Conservation (phyloP, 1,284 basidiomycete species). For the Takashimella tepidaria region DNA sequence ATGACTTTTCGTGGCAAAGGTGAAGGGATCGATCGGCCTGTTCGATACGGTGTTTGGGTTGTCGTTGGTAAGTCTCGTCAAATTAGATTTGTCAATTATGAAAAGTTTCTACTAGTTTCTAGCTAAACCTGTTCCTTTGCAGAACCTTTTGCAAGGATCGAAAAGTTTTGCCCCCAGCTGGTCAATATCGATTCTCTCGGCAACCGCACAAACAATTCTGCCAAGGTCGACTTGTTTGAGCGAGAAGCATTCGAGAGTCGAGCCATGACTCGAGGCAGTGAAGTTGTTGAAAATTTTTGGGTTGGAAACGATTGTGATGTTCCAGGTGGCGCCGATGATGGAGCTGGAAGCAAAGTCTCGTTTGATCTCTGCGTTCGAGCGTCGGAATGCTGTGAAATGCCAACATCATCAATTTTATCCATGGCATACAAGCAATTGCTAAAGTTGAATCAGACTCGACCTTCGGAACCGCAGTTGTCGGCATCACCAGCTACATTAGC, state of each 20-base stretch:
- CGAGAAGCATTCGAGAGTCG: conserved; percentile 41
- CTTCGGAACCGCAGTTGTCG: conserved; percentile 20
- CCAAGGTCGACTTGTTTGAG: conserved; percentile 51
- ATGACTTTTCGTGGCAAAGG: conserved; percentile 16
- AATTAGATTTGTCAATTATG: no score
- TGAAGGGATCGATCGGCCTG: conserved; percentile 47
- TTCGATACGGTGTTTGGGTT: conserved; percentile 81
- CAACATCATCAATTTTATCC: conserved; percentile 20
- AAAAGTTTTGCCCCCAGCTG: conserved; percentile 51
- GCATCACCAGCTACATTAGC: conserved; percentile 42
- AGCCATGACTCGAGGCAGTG: conserved; percentile 64
- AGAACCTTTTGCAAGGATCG: conserved; percentile 56
- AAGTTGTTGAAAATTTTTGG: conserved; percentile 62
- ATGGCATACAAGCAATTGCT: conserved; percentile 26
- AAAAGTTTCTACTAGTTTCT: no score
- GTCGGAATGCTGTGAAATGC: conserved; percentile 47
- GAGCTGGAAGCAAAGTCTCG: conserved; percentile 26
- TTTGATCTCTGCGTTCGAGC: conserved; percentile 46
- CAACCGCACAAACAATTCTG: conserved; percentile 37
- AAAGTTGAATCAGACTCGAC: conserved; percentile 28
- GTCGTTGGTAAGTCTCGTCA: conserved; percentile 57
- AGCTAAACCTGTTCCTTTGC: no score
- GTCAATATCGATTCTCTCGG: conserved; percentile 53
- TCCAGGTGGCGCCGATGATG: conserved; percentile 38
- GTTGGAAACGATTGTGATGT: conserved; percentile 50